Percentiles rank a stretch among this genome's conserved stretches.
Conservation (phyloP, 805 yeast genomes). For the Yarrowia divulgata region DNA sequence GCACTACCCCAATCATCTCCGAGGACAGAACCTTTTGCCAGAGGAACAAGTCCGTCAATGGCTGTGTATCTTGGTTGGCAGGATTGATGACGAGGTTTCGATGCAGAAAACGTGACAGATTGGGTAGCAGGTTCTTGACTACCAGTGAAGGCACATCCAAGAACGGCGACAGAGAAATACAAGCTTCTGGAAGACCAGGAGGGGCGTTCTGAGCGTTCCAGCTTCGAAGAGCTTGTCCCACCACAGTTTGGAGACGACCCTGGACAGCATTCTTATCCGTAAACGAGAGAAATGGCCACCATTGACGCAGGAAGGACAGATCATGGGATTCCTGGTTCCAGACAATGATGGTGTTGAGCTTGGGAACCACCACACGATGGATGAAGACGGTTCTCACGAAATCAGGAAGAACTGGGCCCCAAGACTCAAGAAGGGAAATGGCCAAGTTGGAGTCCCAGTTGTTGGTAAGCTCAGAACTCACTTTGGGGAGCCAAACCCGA, state of each 20-base stretch:
- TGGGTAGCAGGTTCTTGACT: conserved; percentile 41
- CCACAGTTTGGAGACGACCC: conserved; percentile 2
- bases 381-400: conserved; percentile 52
- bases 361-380: conserved; percentile 52
- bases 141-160: conserved; percentile 38
- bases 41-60: conserved; percentile 43
- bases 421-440: conserved; percentile 53
- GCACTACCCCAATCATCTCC: conserved; percentile 44
- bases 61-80: conserved; percentile 44
- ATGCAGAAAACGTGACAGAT: conserved; percentile 41
- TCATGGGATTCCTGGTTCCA: conserved; percentile 51
- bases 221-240: conserved; percentile 32
- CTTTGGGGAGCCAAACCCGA: conserved; percentile 52
- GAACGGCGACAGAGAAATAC: background rate
- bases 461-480: conserved; percentile 46
- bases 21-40: conserved; percentile 47
- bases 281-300: conserved; percentile 30
- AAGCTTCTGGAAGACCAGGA: conserved; percentile 16
- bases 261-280: conserved; percentile 5
- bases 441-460: conserved; percentile 57
- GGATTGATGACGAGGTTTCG: conserved; percentile 47
- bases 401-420: conserved; percentile 53
- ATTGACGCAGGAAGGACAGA: conserved; percentile 22
- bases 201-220: conserved; percentile 30
- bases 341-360: conserved; percentile 50